These are phyloP conservation scores for Polyplosphaeria fusca DNA, from an alignment of 495 filamentous ascomycete genomes.

Conservation along the genomic window DNA sequence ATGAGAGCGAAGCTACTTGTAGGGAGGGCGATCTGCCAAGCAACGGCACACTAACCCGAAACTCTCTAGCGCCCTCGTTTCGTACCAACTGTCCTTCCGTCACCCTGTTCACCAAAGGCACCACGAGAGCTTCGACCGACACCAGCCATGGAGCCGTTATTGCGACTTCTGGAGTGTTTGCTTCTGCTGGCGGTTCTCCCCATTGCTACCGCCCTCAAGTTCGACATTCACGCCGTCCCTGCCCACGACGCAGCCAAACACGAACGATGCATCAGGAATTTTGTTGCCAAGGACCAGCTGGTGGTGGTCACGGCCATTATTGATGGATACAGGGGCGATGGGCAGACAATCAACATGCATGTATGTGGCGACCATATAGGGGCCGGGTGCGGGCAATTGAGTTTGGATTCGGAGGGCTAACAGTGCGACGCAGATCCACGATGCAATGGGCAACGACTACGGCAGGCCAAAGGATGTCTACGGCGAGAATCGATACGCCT, in stretches of 20 bases:
- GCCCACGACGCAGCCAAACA: slow-evolving; percentile 56
- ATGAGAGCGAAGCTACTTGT: too few species aligned
- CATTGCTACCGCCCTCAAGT: slow-evolving; percentile 76
- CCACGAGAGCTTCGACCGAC: background rate
- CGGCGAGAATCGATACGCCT: slow-evolving; percentile 88
- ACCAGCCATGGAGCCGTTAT: slow-evolving; percentile 29
- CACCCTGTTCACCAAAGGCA: slow-evolving; percentile 14
- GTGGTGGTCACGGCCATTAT: slow-evolving; percentile 98
- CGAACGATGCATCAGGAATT: slow-evolving; percentile 94
- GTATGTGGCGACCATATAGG: slow-evolving; percentile 54
- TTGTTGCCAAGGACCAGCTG: slow-evolving; percentile 85
- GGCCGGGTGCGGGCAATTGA: background rate
- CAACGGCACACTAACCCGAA: too few species aligned
- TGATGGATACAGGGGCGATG: slow-evolving; percentile 81
- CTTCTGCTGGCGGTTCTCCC: slow-evolving; percentile 45
- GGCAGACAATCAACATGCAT: slow-evolving; percentile 91
- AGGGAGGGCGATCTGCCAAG: too few species aligned
- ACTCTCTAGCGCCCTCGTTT: too few species aligned
- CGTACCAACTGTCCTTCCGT: background rate
- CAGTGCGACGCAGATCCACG: slow-evolving; percentile 66
- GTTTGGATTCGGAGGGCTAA: slow-evolving; percentile 14
- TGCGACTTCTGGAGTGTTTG: slow-evolving; percentile 16
- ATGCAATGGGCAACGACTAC: slow-evolving; percentile 93
- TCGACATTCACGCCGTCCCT: slow-evolving; percentile 76
- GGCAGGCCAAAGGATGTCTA: slow-evolving; percentile 84